phyloP scores from a whole-genome alignment of 495 filamentous ascomycete genomes.

The Daldinia vernicosa region DNA sequence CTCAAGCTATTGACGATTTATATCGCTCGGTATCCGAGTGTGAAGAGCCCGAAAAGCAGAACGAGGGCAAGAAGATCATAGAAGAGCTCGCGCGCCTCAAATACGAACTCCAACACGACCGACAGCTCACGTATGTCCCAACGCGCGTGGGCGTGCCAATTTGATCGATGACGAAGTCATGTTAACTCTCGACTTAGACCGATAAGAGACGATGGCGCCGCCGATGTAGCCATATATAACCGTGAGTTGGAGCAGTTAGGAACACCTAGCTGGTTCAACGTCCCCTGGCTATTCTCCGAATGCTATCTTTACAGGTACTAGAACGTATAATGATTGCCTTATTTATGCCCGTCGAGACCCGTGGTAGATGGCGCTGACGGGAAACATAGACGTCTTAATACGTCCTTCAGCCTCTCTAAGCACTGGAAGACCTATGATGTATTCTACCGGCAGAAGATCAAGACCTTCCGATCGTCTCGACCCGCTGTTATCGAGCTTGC shows the following conservation, averaged over 20 bases:
- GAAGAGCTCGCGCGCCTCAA: constrained; percentile 84
- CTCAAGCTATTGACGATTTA: constrained; percentile 91
- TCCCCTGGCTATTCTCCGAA: constrained; percentile 88
- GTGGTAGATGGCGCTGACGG: not conserved
- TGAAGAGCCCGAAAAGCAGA: constrained; percentile 67
- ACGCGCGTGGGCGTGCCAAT: not conserved
- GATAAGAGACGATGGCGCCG: constrained; percentile 78
- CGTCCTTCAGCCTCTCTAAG: constrained; percentile 76
- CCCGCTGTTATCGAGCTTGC: constrained; percentile 92
- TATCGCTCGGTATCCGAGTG: constrained; percentile 75
- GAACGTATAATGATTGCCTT: not conserved
- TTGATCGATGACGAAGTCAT: not conserved
- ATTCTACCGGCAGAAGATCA: constrained; percentile 89
- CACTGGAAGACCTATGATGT: constrained; percentile 95
- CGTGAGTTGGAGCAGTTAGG: constrained; percentile 80
- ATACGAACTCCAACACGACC: constrained; percentile 94
- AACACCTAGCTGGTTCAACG: constrained; percentile 79
- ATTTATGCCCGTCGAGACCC: constrained; percentile 3
- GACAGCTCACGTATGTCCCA: constrained; percentile 74
- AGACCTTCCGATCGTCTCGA: constrained; percentile 91
- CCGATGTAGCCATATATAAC: constrained; percentile 87
- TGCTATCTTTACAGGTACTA: constrained; percentile 89
- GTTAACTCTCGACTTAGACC: constrained; percentile 62
- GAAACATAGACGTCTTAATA: constrained; percentile 72
- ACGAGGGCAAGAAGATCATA: constrained; percentile 87